A percentile compares a stretch with the other conserved stretches of the same genome.
These are phyloP conservation scores for Urochloa ruziziensis DNA, from an alignment of 176 grass and related monocot species.

Conservation along the genomic window DNA sequence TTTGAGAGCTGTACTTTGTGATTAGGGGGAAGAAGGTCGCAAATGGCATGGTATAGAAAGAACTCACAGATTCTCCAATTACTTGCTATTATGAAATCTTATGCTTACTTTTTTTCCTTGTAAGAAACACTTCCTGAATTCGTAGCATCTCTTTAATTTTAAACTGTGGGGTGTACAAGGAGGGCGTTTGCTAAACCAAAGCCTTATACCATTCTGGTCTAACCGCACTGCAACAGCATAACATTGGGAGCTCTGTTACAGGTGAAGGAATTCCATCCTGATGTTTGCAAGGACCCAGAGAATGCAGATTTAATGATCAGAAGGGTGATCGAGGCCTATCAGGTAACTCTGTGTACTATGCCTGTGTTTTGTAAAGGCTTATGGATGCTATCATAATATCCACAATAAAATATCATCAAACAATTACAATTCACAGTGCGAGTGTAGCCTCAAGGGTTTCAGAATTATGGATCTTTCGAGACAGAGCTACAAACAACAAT, in stretches of 20 bases:
- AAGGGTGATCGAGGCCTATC: slow-evolving; percentile 50
- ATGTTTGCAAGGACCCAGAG: slow-evolving; percentile 49
- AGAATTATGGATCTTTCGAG: neutral
- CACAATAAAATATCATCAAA: neutral
- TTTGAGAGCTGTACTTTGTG: neutral
- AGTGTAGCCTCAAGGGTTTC: neutral
- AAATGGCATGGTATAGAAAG: neutral
- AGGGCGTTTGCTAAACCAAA: neutral
- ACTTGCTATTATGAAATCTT: neutral
- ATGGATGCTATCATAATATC: neutral
- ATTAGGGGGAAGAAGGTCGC: neutral
- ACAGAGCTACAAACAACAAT: neutral
- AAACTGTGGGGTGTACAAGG: neutral
- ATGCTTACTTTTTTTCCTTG: neutral
- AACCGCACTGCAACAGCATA: neutral
- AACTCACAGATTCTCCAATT: neutral
- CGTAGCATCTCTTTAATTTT: neutral
- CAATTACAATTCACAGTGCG: neutral
- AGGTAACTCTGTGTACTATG: slow-evolving; percentile 30
- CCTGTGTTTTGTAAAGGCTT: neutral
- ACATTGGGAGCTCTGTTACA: slow-evolving; percentile 11
- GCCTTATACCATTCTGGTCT: neutral
- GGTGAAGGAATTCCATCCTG: slow-evolving; percentile 64
- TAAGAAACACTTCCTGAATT: neutral
- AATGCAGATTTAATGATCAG: slow-evolving; percentile 54